A percentile compares a stretch with the other conserved stretches of the same genome.
Evolutionary conservation across 176 grass and related monocot genomes (phyloP).

Genomic region (Hyparrhenia diplandra): DNA sequence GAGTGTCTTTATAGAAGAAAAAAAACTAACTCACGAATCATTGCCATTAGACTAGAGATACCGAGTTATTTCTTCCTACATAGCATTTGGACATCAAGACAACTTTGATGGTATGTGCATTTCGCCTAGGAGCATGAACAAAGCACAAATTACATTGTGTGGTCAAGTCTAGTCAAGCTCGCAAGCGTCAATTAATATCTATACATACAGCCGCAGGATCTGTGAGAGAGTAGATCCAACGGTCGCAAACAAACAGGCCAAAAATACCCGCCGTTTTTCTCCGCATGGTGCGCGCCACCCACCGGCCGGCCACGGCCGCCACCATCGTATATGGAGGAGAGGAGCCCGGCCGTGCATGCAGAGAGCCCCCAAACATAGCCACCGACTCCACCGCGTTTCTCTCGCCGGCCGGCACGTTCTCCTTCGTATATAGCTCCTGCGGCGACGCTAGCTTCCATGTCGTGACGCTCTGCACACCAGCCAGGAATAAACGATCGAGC

Average conservation of each 20-base stretch:
- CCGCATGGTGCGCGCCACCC: conserved; percentile 20
- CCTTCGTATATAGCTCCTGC: conserved; percentile 5
- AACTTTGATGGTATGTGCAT: too few species aligned
- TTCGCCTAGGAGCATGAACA: too few species aligned
- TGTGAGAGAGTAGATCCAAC: neutral
- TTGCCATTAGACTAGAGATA: too few species aligned
- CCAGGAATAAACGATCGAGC: too few species aligned
- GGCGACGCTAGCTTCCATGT: neutral
- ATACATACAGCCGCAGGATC: neutral
- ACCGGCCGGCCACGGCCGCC: too few species aligned
- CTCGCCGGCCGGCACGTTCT: conserved; percentile 8
- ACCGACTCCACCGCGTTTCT: conserved; percentile 38
- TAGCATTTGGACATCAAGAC: too few species aligned
- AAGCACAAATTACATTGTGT: too few species aligned
- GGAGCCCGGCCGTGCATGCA: neutral
- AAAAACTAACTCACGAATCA: too few species aligned
- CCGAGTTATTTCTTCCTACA: too few species aligned
- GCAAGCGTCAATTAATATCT: neutral
- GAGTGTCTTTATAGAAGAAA: too few species aligned
- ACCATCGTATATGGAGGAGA: neutral
- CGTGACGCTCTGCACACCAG: neutral
- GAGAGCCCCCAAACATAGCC: conserved; percentile 21
- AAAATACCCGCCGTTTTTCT: conserved; percentile 15
- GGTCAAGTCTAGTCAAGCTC: neutral
- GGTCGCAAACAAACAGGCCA: conserved; percentile 4